These are phyloP conservation scores for Hypholoma fasciculare DNA, from an alignment of 768 basidiomycete species.

Conservation along the genomic window DNA sequence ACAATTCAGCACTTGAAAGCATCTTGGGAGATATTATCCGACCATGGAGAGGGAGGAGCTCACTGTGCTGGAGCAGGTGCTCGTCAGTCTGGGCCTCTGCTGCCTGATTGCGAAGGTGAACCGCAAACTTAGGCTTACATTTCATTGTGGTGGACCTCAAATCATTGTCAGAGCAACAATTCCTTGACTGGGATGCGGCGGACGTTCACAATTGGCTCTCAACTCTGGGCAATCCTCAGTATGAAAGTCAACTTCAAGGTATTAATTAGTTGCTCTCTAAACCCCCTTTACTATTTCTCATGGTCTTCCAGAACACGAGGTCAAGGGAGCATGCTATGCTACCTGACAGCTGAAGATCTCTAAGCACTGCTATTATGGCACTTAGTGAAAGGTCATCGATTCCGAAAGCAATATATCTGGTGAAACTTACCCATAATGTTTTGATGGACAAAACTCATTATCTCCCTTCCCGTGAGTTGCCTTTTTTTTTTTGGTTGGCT, in stretches of 20 bases:
- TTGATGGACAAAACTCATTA: constrained; percentile 84
- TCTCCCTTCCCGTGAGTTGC: constrained; percentile 78
- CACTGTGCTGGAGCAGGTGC: constrained; percentile 75
- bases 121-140: not conserved
- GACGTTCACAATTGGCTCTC: constrained; percentile 82
- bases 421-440: constrained; percentile 83
- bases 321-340: constrained; percentile 85
- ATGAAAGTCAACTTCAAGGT: constrained; percentile 83
- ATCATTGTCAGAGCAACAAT: constrained; percentile 37
- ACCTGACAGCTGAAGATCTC: constrained; percentile 81
- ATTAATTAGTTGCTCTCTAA: constrained; percentile 23
- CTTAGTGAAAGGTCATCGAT: constrained; percentile 92
- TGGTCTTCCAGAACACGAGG: constrained; percentile 65
- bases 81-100: constrained; percentile 79
- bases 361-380: constrained; percentile 85
- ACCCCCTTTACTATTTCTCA: not conserved
- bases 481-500: constrained; percentile 2
- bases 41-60: constrained; percentile 88
- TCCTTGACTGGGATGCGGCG: constrained; percentile 70
- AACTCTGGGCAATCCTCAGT: constrained; percentile 80
- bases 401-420: constrained; percentile 87
- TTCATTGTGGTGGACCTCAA: not conserved
- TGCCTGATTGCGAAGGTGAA: constrained; percentile 79
- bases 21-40: constrained; percentile 82
- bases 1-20: constrained; percentile 79